A percentile compares a stretch with the other conserved stretches of the same genome.
phyloP scores from a whole-genome alignment of 805 yeast genomes.

The Geotrichum ghanense region DNA sequence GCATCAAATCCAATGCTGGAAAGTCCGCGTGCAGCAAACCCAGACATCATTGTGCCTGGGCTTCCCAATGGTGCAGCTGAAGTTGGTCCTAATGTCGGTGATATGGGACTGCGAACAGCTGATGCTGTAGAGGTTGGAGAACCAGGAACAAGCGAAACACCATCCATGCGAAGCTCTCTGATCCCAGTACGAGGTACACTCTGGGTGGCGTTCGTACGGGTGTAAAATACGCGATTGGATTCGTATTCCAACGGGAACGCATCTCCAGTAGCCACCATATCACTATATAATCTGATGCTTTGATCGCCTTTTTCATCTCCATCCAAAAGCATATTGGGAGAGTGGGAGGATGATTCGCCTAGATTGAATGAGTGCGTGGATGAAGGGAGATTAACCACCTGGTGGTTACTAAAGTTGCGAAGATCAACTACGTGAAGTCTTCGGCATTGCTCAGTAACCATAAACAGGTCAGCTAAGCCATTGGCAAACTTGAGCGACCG shows the following conservation, averaged over 20 bases:
- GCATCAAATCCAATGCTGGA: slow-evolving; percentile 1
- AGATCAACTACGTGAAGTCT: slow-evolving; percentile 78
- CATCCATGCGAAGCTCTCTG: not conserved
- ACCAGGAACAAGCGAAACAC: not conserved
- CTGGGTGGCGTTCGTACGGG: not conserved
- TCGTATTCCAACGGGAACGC: not conserved
- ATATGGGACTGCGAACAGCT: too few species aligned
- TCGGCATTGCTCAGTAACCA: slow-evolving; percentile 76
- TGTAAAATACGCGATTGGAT: not conserved
- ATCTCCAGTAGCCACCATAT: not conserved
- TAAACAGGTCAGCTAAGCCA: slow-evolving; percentile 63
- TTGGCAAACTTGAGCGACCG: slow-evolving; percentile 51
- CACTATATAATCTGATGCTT: not conserved
- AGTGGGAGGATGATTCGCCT: not conserved
- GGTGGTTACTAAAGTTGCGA: slow-evolving; percentile 61
- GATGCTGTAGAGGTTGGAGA: not conserved
- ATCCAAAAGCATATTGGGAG: too few species aligned
- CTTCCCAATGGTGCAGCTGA: too few species aligned
- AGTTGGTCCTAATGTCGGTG: not conserved
- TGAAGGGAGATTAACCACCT: slow-evolving; percentile 39
- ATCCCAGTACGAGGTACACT: not conserved
- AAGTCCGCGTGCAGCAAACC: not conserved
- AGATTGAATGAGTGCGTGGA: not conserved
- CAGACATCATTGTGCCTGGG: not conserved
- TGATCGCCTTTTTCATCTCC: not conserved